Percentiles rank a stretch among this genome's conserved stretches.
These are phyloP conservation scores for Coemansia sp. DNA, from an alignment of 192 early-diverging fungal genomes.

Conservation along the genomic window DNA sequence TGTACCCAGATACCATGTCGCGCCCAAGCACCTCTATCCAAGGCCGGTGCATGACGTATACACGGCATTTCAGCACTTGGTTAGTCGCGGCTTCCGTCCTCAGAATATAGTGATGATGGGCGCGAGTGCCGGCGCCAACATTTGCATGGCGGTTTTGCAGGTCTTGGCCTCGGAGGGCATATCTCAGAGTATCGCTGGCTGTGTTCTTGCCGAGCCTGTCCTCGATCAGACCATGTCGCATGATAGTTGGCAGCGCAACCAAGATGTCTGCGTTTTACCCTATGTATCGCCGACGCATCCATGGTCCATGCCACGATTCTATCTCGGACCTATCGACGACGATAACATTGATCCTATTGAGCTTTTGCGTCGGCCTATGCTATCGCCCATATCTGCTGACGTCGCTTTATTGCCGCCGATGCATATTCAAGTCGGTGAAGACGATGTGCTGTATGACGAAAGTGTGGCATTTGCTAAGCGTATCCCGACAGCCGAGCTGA, in stretches of 20 bases:
- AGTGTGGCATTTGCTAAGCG: conserved; percentile 3
- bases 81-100: conserved; percentile 16
- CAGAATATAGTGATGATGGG: conserved; percentile 12
- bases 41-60: conserved; percentile 29
- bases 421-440: conserved; percentile 21
- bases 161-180: conserved; percentile 2
- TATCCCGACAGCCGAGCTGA: conserved; percentile 2
- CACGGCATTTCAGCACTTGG: conserved; percentile 12
- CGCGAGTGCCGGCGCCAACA: conserved; percentile 27
- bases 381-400: conserved; percentile 18
- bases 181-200: not conserved
- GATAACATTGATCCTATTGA: not conserved
- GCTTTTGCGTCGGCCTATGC: conserved; percentile 14
- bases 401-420: conserved; percentile 5
- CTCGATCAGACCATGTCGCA: conserved; percentile 20
- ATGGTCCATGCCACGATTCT: conserved; percentile 18
- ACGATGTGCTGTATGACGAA: conserved; percentile 29
- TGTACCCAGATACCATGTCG: conserved; percentile 23
- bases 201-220: conserved; percentile 14
- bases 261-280: conserved; percentile 10
- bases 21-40: conserved; percentile 23
- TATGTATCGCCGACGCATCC: not conserved
- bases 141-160: conserved; percentile 14
- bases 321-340: conserved; percentile 13
- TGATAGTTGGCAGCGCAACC: conserved; percentile 27